phyloP scores from a whole-genome alignment of 176 grass and related monocot species.

The Otatea glauca region DNA sequence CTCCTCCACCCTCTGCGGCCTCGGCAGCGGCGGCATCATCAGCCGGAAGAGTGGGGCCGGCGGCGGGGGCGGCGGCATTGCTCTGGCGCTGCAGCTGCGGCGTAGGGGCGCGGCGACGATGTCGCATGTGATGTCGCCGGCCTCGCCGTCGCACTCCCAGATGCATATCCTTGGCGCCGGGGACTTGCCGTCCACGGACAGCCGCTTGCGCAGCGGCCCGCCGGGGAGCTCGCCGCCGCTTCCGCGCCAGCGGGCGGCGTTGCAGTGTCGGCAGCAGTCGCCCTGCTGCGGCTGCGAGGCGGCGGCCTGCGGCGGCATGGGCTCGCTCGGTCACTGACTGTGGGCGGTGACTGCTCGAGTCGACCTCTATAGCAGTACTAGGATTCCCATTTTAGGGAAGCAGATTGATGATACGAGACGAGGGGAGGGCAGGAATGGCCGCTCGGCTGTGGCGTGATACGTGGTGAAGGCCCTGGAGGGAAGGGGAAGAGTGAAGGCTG shows the following conservation, averaged over 20 bases:
- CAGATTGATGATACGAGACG: neutral
- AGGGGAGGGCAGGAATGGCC: neutral
- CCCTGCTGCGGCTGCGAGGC: constrained; percentile 31
- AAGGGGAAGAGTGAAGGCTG: neutral
- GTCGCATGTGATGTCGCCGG: constrained; percentile 81
- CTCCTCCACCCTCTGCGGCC: neutral
- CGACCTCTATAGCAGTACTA: constrained; percentile 49
- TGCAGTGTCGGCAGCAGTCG: constrained; percentile 41
- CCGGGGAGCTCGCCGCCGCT: neutral
- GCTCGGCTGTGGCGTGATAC: constrained; percentile 32
- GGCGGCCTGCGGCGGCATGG: constrained; percentile 44
- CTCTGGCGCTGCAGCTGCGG: constrained; percentile 53
- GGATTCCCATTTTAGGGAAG: constrained; percentile 48
- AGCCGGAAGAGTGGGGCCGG: constrained; percentile 37
- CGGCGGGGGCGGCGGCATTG: constrained; percentile 29
- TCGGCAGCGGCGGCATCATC: constrained; percentile 49
- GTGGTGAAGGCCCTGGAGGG: neutral
- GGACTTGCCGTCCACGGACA: constrained; percentile 57
- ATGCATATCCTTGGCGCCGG: constrained; percentile 73
- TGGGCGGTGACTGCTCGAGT: neutral
- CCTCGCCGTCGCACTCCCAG: constrained; percentile 87
- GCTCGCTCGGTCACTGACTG: neutral
- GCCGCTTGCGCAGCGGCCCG: constrained; percentile 52
- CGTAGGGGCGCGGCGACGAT: constrained; percentile 61
- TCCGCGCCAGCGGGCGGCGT: neutral